Conservation (phyloP, 2,329 filamentous ascomycete genomes). For the Alternaria infectoria region DNA sequence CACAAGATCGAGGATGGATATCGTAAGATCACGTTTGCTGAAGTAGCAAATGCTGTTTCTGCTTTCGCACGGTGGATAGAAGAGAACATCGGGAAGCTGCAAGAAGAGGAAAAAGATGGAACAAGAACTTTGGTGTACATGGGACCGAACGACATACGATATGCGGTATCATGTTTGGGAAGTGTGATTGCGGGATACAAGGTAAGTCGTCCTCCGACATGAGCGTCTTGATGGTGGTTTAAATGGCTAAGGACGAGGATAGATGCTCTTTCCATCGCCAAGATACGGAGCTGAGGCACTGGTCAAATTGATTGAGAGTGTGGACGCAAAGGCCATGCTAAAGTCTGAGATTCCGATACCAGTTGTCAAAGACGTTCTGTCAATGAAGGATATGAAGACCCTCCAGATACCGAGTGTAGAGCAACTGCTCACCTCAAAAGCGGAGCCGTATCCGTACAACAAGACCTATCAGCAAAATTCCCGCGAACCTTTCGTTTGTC, state of each 20-base stretch:
- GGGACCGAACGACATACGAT: slow-evolving; percentile 46
- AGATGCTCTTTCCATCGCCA: slow-evolving; percentile 30
- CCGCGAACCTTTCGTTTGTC: slow-evolving; percentile 31
- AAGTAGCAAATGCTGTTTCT: slow-evolving; percentile 35
- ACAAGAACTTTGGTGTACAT: slow-evolving; percentile 37
- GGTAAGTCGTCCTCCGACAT: slow-evolving; percentile 11
- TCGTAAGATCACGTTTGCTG: slow-evolving; percentile 31
- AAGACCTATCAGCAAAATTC: slow-evolving; percentile 30
- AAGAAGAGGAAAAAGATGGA: slow-evolving; percentile 10
- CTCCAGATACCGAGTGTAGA: slow-evolving; percentile 21
- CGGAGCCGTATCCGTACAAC: slow-evolving; percentile 23
- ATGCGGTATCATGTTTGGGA: slow-evolving; percentile 47
- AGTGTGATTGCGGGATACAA: slow-evolving; percentile 51
- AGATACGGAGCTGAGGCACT: slow-evolving; percentile 28
- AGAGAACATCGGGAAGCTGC: slow-evolving; percentile 31
- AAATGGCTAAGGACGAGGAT: not conserved
- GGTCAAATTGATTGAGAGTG: slow-evolving; percentile 23
- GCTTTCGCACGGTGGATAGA: slow-evolving; percentile 35
- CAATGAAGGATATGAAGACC: slow-evolving; percentile 19
- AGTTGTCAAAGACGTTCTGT: slow-evolving; percentile 14
- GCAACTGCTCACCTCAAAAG: slow-evolving; percentile 13
- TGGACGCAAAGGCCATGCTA: slow-evolving; percentile 25
- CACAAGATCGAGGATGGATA: slow-evolving; percentile 29
- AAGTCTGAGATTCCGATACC: slow-evolving; percentile 16
- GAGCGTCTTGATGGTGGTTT: not conserved